Conservation (phyloP, 1,139 yeast genomes). For the Scheffersomyces stambukii region DNA sequence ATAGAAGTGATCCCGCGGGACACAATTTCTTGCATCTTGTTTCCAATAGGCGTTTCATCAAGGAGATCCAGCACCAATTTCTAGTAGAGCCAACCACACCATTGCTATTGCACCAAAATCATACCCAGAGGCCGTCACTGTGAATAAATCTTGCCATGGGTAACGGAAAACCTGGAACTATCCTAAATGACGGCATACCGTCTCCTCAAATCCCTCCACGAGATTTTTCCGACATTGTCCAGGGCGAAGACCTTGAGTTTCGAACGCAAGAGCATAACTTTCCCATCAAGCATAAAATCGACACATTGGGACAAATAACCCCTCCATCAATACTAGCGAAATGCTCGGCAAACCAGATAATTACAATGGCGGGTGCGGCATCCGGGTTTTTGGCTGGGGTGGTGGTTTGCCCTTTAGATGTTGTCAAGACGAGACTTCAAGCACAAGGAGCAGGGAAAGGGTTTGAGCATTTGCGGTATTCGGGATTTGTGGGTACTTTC, state of each 20-base stretch:
- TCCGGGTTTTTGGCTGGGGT: conserved; percentile 47
- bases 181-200: conserved; percentile 1
- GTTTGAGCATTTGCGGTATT: conserved; percentile 30
- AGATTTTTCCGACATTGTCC: conserved; percentile 37
- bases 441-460: conserved; percentile 28
- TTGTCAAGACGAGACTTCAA: conserved; percentile 43
- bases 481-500: conserved; percentile 61
- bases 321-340: conserved; percentile 21
- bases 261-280: conserved; percentile 19
- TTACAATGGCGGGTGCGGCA: conserved; percentile 42
- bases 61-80: too few relatives aligned
- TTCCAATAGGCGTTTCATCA: too few relatives aligned
- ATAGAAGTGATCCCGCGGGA: too few relatives aligned
- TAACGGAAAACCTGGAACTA: too few relatives aligned
- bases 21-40: too few relatives aligned
- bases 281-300: conserved; percentile 20
- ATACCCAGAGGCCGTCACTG: too few relatives aligned
- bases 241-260: conserved; percentile 39
- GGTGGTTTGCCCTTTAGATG: conserved; percentile 46
- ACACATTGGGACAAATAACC: conserved; percentile 16
- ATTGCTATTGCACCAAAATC: too few relatives aligned
- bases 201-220: conserved; percentile 1
- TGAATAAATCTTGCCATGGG: too few relatives aligned
- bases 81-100: too few relatives aligned
- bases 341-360: conserved; percentile 31